Evolutionary conservation across 2,329 filamentous ascomycete genomes (phyloP).

Genomic region (Elsinoe ampelina): DNA sequence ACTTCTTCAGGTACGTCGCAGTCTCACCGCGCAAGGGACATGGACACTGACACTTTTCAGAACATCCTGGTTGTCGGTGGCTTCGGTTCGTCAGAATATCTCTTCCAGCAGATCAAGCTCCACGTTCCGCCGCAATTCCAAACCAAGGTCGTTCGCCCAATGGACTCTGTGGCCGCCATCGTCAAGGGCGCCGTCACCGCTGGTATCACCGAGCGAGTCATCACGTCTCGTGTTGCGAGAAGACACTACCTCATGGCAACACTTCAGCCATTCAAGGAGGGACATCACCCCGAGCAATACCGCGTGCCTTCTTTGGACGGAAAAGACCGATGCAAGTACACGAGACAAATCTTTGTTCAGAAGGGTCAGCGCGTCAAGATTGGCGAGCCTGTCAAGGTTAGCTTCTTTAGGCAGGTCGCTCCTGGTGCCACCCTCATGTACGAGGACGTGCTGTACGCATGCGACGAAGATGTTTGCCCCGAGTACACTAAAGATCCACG

Average conservation of each 20-base stretch:
- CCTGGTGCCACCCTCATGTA: constrained; percentile 98
- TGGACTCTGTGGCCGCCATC: constrained; percentile 98
- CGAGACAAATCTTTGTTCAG: constrained; percentile 94
- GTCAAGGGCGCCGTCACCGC: constrained; percentile 97
- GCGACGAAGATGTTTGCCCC: constrained; percentile 94
- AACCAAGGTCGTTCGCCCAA: constrained; percentile 92
- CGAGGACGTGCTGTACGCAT: constrained; percentile 94
- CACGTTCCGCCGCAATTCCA: constrained; percentile 98
- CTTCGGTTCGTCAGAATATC: constrained; percentile 95
- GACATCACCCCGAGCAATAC: constrained; percentile 96
- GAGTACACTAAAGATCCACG: constrained; percentile 99
- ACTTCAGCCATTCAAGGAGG: constrained; percentile 96
- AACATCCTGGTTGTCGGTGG: constrained; percentile 96
- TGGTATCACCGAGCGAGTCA: constrained; percentile 91
- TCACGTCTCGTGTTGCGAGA: constrained; percentile 93
- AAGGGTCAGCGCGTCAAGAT: constrained; percentile 99
- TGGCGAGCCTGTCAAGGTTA: constrained; percentile 96
- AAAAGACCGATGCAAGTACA: constrained; percentile 98
- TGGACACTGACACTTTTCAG: constrained; percentile 31
- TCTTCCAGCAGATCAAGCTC: constrained; percentile 98
- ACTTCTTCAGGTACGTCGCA: constrained; percentile 59
- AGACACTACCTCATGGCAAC: constrained; percentile 99
- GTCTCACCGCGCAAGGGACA: not conserved
- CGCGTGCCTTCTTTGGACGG: constrained; percentile 93
- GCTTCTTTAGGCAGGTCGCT: constrained; percentile 95